Conservation (phyloP, 345 rosid genomes). For the Lumnitzera racemosa region DNA sequence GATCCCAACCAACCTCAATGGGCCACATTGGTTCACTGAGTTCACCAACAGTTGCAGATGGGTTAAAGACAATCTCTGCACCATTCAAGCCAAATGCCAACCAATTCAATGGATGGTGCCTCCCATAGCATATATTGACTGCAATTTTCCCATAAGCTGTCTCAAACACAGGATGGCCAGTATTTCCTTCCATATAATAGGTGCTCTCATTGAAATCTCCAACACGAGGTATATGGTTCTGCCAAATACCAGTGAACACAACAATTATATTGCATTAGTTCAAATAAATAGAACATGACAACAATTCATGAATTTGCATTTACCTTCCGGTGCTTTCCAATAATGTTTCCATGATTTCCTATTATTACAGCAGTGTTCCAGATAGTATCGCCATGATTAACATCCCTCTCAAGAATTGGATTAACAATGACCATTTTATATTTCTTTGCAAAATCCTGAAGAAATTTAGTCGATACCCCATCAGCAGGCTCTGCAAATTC, state of each 20-base stretch:
- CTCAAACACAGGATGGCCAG: constrained; percentile 94
- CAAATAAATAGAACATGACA: constrained; percentile 2
- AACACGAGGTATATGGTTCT: constrained; percentile 96
- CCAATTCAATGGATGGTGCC: constrained; percentile 98
- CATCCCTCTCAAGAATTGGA: constrained; percentile 91
- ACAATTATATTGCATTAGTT: constrained; percentile 5
- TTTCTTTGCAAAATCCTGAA: constrained; percentile 65
- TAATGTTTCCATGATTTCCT: constrained; percentile 80
- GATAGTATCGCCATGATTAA: constrained; percentile 78
- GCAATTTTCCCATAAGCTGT: constrained; percentile 84
- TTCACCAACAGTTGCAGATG: constrained; percentile 97
- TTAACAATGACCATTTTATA: constrained; percentile 85
- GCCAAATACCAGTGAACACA: constrained; percentile 19
- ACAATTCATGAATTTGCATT: constrained; percentile 1
- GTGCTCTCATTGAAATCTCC: constrained; percentile 99
- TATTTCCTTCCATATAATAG: constrained; percentile 96
- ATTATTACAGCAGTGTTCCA: constrained; percentile 93
- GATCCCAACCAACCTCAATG: constrained; percentile 50
- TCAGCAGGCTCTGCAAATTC: constrained; percentile 90
- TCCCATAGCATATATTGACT: constrained; percentile 85
- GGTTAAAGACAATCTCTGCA: constrained; percentile 97
- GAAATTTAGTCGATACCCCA: constrained; percentile 79
- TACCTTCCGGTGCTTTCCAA: constrained; percentile 96
- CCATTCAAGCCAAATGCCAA: constrained; percentile 93
- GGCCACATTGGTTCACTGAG: constrained; percentile 99